Base-by-base conservation (phyloP, 768 basidiomycete genomes). In the Flagelloscypha sp. region DNA sequence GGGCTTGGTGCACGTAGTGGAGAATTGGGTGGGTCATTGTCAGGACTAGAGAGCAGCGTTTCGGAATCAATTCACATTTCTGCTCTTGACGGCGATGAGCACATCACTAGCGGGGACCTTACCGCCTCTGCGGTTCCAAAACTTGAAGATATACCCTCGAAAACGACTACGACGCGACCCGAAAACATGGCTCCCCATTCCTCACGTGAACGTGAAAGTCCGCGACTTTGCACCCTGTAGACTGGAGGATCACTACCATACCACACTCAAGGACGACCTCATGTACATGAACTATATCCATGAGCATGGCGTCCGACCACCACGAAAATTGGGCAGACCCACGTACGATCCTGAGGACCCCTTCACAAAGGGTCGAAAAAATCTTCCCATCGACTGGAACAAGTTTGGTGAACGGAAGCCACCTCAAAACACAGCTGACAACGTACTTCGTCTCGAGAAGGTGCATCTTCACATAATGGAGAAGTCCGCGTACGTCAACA, bases 271-370 rank as follows among this genome's bases (percentile, higher is more conserved):
- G 15, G 84, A 92, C 57, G 74, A 97, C 62, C 67, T 92, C 48
- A 77, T 98, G 73, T 99, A 99, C 71, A 81, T 97, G 72, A 84
- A 83, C 35, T 95, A 97, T 65, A 64, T 72, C 33, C 94, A 97
- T 59, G 70, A 79, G 48, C 58, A 65, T 27, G 64, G 56, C n/a
- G 59, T 70, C 5, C 70, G 67, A 30, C 69, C 72, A 9, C 60
- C 68, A 8, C 67, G 67, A 7, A 72, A 76, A 40, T 57, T 67
- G 34, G 77, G 79, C 41, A 76, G 78, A 33, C 74, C 78, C 42
- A 74, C 63, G 12, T 85, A 74, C 62, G 80, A 90, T 65, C 79
- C 82, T 4, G 49, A 68, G 21, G 74, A 90, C 53, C 89, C 92
- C 1, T 95, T 92, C 65, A 68, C 80, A 23, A 79, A 80, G 59